Evolutionary conservation across 495 filamentous ascomycete genomes (phyloP), one percentile per base, ranked within the genome.

Genomic region (Jackrogersella multiformis): DNA sequence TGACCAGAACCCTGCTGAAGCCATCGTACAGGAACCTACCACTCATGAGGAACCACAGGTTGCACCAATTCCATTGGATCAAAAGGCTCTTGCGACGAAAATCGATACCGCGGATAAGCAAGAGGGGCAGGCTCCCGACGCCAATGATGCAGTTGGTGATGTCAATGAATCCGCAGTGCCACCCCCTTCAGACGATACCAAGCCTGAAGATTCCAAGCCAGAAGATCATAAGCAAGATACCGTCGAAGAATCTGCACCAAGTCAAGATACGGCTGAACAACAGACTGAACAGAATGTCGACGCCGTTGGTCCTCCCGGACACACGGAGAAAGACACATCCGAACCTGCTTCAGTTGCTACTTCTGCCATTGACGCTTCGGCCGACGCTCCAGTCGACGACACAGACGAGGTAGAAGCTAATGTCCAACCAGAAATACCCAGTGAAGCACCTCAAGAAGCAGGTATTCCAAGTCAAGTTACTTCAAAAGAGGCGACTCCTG

Each of bases 41-140:
- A 26, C 15, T 10, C 30, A 30, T 0, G 52, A 61, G 35, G 61
- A 62, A 44, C 18, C 53, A 36, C 36, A 38, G 49, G 45, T 7
- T 30, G 3, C 26, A 30, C 26, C 26, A 30, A 7, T 54, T 42
- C 36, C n/a, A 12, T 12, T 18, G 10, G 36, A 44, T 48, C 51
- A 45, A 61, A 49, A 61, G 10, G 20, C 18, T 32, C 56, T 28
- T 46, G 30, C 44, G 5, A 41, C 51, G 18, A 56, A 58, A 46
- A 7, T 15, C 7, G 30, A 35, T 5, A 15, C 34, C 16, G 5
- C 28, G 36, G 66, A 49, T 38, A 9, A 5, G 2, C 39, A 42
- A 20, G 39, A 20, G 4, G 13, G 39, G 18, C 3, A 13, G 4
- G 9, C 9, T 42, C 15, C 2, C 18, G 39, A 20, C 4, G 5